Evolutionary conservation across 768 basidiomycete species (phyloP).

Genomic region (Suillus subluteus): DNA sequence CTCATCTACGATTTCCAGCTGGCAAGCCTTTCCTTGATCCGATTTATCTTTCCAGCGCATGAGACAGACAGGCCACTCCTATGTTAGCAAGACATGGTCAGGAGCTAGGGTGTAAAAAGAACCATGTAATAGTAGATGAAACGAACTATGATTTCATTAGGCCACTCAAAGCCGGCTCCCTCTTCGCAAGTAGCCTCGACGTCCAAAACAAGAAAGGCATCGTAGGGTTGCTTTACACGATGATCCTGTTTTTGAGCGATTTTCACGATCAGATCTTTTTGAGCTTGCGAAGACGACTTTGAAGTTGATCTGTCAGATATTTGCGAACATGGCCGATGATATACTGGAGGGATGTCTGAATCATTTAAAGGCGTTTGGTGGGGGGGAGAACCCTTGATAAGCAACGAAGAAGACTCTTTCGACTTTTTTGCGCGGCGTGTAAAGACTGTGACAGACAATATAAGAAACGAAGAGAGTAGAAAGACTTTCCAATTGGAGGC

Average conservation of each 20-base stretch:
- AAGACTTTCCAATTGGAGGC: background rate
- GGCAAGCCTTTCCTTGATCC: slow-evolving; percentile 50
- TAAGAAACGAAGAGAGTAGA: slow-evolving; percentile 14
- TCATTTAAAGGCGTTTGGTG: background rate
- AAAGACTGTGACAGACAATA: slow-evolving; percentile 9
- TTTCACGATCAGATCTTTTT: slow-evolving; percentile 9
- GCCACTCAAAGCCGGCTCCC: slow-evolving; percentile 74
- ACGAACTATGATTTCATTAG: slow-evolving; percentile 95
- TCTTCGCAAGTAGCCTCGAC: slow-evolving; percentile 83
- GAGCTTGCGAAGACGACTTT: slow-evolving; percentile 8
- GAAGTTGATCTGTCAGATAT: slow-evolving; percentile 13
- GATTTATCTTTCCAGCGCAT: slow-evolving; percentile 78
- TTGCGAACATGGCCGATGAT: slow-evolving; percentile 16
- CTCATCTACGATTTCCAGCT: slow-evolving; percentile 73
- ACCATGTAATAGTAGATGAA: slow-evolving; percentile 12
- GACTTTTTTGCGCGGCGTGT: background rate
- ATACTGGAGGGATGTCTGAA: slow-evolving; percentile 24
- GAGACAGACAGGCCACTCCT: slow-evolving; percentile 95
- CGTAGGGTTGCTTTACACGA: slow-evolving; percentile 53
- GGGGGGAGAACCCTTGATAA: background rate
- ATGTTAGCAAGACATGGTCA: slow-evolving; percentile 16
- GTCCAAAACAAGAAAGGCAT: slow-evolving; percentile 86
- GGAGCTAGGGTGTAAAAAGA: slow-evolving; percentile 8
- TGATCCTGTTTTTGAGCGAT: slow-evolving; percentile 18
- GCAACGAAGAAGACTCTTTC: slow-evolving; percentile 4